Base-by-base conservation (phyloP, 441 rosid genomes). In the Viola pubescens region DNA sequence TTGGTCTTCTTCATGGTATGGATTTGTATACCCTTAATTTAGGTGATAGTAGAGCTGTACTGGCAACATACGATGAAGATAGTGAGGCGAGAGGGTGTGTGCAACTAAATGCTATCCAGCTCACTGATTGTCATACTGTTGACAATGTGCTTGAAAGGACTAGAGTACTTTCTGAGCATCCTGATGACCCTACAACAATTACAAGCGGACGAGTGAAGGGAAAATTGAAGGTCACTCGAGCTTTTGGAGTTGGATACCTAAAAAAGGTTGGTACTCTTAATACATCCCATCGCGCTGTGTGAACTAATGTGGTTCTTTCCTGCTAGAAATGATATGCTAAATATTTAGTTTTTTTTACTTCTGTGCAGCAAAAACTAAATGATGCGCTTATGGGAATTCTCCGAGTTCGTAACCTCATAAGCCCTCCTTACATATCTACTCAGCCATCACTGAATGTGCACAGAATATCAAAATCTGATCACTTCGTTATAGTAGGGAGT, bases 301-400 rank as follows among this genome's bases (percentile, higher is more conserved):
- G 34, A 26, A 26, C 34, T 1, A 26, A 26, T 26, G 34, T 26
- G 34, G 34, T 26, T 26, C 34, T 26, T 26, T 26, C 34, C 34
- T 26, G 34, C 34, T 26, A 26, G 34, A 26, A 26, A 26, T 26
- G 34, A 26, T 26, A 26, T 9, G 7, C 10, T 43, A 43, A 46
- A 12, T 46, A 3, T 46, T 3, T 10, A 46, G n/a, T 1, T 47
- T 4, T 38, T 37, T 10, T 7, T 11, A 44, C 39, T 41, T 62
- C 16, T 40, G 57, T 75, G 77, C 88, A 89, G 97, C 70, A 81
- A 77, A 83, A 78, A 41, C 62, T 89, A 53, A 94, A 89, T 41
- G 88, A 89, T 78, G 97, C 98, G 0, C 70, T 89, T 58, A 87
- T 94, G 97, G 97, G 97, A 39, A 87, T 89, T 11, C 91, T 94